Evolutionary conservation across 192 early-diverging fungal species (phyloP), one percentile per base, ranked within the genome.

Genomic region (Podochytrium sp.): DNA sequence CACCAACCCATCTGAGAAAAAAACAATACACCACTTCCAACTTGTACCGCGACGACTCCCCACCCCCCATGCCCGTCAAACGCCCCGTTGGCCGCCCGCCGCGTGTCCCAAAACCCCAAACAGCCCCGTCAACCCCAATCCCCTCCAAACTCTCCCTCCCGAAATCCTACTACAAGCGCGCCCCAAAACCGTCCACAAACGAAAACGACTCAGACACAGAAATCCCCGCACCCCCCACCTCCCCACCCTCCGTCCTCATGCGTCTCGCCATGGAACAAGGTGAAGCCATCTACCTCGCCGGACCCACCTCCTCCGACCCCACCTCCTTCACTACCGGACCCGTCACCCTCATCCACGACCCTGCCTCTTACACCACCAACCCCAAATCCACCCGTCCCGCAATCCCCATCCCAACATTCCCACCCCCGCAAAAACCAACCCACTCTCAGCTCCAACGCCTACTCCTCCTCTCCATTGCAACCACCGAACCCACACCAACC

Each of bases 371-470:
- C 49, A 1, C 18, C 23, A 66, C 20, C 18, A 51, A 43, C 4
- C 34, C 61, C 33, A 7, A 20, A 20, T 39, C 33, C 32, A 41
- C 2, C 29, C 32, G 18, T 33, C 1, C 29, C 56, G 2, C 18
- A 30, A 1, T 18, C 56, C 20, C 1, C 32, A 33, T 58, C 32
- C 20, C 56, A 58, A 63, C 20, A 63, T 2, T 27, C 30, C 18
- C 16, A 14, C 39, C 60, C 7, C 18, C 25, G 35, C 40, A 27
- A 1, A 35, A 63, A 66, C 30, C 47, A n/a, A 64, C 71, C n/a
- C 32, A 40, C 20, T 57, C 63, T 4, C 39, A 73, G 10, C 58
- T 57, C 7, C 71, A 73, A 47, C 71, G 58, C 23, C 39, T 23
- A 35, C n/a, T 73, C 2, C 23, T 73, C 18, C 40, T 63, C 37